Evolutionary conservation across 768 basidiomycete genomes (phyloP), one percentile per base, ranked within the genome.

Genomic region (Pulveroboletus ravenelii): DNA sequence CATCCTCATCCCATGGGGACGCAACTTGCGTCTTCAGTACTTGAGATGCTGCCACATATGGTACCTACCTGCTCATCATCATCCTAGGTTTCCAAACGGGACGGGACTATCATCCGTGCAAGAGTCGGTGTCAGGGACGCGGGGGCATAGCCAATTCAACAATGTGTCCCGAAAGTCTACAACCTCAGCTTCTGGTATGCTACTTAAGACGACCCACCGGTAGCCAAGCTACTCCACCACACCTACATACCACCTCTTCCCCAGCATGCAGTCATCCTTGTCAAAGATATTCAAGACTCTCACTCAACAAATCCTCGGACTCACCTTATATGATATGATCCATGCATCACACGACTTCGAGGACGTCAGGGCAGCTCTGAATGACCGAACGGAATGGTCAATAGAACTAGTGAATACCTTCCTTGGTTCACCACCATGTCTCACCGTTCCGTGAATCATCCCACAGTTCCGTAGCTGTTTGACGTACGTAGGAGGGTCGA

Each of bases 301-400:
- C 25, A 15, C 43, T n/a, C 39, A 9, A 15, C 15, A 41, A n/a
- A 31, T 57, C 14, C 55, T 55, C 12, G 6, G 14, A 25, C 18
- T 57, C 3, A 60, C 60, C 5, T 35, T 60, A 1, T 62, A 65
- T 1, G 31, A 62, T 10, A 54, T 43, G 50, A 49, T 63, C 34
- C 35, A 1, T 10, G 47, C 55, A 2, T 63, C 61, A 8, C 18
- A 5, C 3, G 61, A 62, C 48, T 63, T 63, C 40, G 40, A 57
- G 35, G 62, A 63, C 3, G 52, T 63, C 52, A 62, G 38, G 18
- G 10, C 6, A 23, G 44, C 31, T 39, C 38, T 63, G 37, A 51
- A 54, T n/a, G 55, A 57, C 9, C 44, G 60, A 5, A 55, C 34
- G 5, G 39, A 49, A n/a, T 57, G 63, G 57, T 57, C 60, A 3